Evolutionary conservation across 176 grass and related monocot genomes (phyloP), one percentile per base, ranked within the genome.

Genomic region (Hsuehochloa calcarea): DNA sequence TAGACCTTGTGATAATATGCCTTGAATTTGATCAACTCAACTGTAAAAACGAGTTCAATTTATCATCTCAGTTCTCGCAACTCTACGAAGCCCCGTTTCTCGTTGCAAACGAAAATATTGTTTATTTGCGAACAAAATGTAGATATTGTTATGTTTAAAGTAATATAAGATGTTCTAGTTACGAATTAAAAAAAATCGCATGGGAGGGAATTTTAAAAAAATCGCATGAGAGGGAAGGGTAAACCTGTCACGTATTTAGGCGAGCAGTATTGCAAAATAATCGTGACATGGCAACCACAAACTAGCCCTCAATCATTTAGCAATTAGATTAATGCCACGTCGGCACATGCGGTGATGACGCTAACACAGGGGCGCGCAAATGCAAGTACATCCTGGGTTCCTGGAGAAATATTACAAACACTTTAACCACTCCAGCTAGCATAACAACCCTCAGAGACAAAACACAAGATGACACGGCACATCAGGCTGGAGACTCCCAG

Each of bases 381-480:
- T 66, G 23, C 23, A 75, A 26, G 10, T 59, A 58, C 37, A 27
- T 13, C 6, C 8, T n/a, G 2, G 41, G 40, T 26, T 34, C 15
- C 77, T 49, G 44, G 44, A 51, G 9, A 52, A 39, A 68, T n/a
- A n/a, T n/a, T 68, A 39, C 65, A 83, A 63, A 49, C 39, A 34
- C 25, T 45, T 26, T 4, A 3, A 14, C 38, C 8, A 19, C 59
- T 75, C 44, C 27, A 74, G 56, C 55, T 1, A 59, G 4, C 55
- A 23, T 59, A 27, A 56, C 45, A 66, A 40, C 27, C 15, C 8
- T 2, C 34, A n/a, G 10, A 34, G 58, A 74, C 68, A n/a, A 56
- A 64, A 34, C 58, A 55, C 45, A 52, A 31, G 34, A 34, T 52
- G 77, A 72, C 85, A 80, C 31, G 34, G 9, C 68, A 81, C 77